phyloP scores from a whole-genome alignment of 106 monocot genomes.

The Allium fistulosum region DNA sequence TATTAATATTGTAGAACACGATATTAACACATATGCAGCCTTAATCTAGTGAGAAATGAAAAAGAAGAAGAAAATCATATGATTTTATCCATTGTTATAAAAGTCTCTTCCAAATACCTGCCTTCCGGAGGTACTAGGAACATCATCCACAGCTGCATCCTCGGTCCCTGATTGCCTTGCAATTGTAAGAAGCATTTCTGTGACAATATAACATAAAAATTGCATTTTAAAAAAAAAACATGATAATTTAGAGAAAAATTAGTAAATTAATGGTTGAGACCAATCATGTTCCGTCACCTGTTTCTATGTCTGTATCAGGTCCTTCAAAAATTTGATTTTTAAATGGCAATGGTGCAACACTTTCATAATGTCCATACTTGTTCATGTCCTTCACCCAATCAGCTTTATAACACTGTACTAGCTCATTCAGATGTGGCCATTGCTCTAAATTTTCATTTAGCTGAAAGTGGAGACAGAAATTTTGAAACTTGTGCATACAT shows the following conservation, averaged over 20 bases:
- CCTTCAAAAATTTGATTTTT: conserved; percentile 95
- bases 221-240: no score
- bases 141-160: conserved; percentile 65
- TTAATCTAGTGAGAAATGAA: no score
- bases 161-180: conserved; percentile 61
- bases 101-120: conserved; percentile 31
- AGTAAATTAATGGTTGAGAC: no score
- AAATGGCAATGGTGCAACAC: conserved; percentile 50
- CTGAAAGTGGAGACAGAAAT: conserved; percentile 23
- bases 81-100: no score
- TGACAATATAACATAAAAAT: neutral
- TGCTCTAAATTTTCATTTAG: conserved; percentile 90
- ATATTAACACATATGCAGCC: no score
- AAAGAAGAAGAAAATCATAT: no score
- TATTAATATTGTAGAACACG: no score
- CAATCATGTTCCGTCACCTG: conserved; percentile 33
- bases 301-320: conserved; percentile 98
- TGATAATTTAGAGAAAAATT: no score
- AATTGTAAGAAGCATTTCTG: conserved; percentile 75
- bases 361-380: conserved; percentile 86
- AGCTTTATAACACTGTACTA: conserved; percentile 85
- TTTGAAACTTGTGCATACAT: no score
- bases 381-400: conserved; percentile 88
- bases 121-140: conserved; percentile 92
- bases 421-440: conserved; percentile 96